These are phyloP conservation scores for Ceratocystis alfenasii DNA, from an alignment of 2,329 filamentous ascomycete species.

Conservation along the genomic window DNA sequence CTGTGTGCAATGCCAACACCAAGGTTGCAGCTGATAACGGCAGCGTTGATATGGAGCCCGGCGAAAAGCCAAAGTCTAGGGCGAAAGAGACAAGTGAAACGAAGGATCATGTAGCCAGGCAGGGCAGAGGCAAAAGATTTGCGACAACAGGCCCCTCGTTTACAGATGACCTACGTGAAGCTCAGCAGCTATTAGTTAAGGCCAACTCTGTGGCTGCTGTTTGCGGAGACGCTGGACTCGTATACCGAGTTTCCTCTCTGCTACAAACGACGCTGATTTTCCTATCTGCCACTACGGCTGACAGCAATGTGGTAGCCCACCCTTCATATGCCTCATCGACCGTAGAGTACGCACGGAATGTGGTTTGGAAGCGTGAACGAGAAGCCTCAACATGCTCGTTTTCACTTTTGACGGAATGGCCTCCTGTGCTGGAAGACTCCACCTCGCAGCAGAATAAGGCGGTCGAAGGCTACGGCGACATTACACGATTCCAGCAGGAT, in stretches of 20 bases:
- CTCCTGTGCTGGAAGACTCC: conserved; percentile 19
- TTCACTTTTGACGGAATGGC: conserved; percentile 24
- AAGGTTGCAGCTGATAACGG: conserved; percentile 14
- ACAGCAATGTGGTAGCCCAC: conserved; percentile 36
- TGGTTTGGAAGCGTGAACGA: conserved; percentile 54
- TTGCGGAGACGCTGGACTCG: conserved; percentile 44
- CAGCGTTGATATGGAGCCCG: conserved; percentile 5
- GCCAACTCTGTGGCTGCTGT: conserved; percentile 47
- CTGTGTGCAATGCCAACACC: conserved; percentile 37
- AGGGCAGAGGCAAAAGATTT: conserved; percentile 7
- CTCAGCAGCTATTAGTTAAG: conserved; percentile 53
- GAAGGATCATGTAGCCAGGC: conserved; percentile 1
- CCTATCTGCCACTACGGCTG: conserved; percentile 47
- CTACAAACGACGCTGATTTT: conserved; percentile 55
- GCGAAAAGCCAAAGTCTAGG: conserved; percentile 11
- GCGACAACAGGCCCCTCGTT: conserved; percentile 33
- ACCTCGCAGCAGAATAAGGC: conserved; percentile 28
- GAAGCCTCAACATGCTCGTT: conserved; percentile 37
- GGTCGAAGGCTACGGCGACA: conserved; percentile 38
- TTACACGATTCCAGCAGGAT: conserved; percentile 58
- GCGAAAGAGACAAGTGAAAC: conserved; percentile 22
- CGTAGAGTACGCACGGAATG: conserved; percentile 57
- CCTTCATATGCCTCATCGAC: conserved; percentile 50
- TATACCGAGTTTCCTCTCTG: conserved; percentile 51
- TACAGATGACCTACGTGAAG: conserved; percentile 48